Conservation (phyloP, 306 rosid species). For the Quercus parvula region DNA sequence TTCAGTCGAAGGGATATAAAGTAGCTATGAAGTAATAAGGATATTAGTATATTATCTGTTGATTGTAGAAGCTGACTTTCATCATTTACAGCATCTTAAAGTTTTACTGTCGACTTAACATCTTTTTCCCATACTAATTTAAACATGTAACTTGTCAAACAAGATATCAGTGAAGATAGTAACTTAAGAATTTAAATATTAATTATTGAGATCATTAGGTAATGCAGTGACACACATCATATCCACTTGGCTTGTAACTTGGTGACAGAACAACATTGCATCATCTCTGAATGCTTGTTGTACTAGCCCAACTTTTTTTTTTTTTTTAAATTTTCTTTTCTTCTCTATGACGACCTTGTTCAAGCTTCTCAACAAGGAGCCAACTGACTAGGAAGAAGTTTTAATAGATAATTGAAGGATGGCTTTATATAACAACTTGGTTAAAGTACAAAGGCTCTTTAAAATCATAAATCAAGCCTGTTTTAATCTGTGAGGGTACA, state of each 20-base stretch:
- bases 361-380: background rate
- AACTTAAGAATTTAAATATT: background rate
- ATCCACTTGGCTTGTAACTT: background rate
- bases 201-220: background rate
- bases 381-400: background rate
- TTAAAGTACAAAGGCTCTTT: background rate
- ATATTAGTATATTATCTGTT: background rate
- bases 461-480: conserved; percentile 3
- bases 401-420: background rate
- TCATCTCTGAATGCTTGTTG: background rate
- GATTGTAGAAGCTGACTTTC: background rate
- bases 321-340: too few relatives aligned
- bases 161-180: background rate
- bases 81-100: background rate
- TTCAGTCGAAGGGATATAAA: background rate
- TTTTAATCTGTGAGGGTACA: background rate
- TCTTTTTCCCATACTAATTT: background rate
- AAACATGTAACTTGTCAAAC: background rate
- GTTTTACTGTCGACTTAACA: background rate
- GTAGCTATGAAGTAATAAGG: background rate
- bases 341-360: background rate
- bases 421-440: background rate
- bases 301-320: background rate
- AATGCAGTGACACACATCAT: background rate
- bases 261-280: background rate